Evolutionary conservation across 495 filamentous ascomycete species (phyloP).

Genomic region (Trichoderma erinaceum): DNA sequence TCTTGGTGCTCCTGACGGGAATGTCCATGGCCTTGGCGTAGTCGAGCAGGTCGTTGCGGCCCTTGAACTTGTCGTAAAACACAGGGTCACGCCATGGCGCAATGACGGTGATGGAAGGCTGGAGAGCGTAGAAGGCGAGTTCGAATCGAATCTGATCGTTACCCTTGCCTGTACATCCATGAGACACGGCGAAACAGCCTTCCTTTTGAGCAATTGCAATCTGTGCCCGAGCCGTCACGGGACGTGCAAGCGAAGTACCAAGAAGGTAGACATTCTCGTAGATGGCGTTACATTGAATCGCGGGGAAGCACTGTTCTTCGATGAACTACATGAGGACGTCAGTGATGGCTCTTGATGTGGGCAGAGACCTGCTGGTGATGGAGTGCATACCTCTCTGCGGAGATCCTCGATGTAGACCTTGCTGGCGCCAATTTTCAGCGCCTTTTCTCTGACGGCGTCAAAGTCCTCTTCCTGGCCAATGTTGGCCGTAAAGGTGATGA

Average conservation of each 20-base stretch:
- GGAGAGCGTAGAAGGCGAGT: constrained; percentile 45
- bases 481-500: constrained; percentile 47
- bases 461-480: constrained; percentile 46
- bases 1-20: constrained; percentile 75
- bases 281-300: constrained; percentile 80
- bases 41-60: constrained; percentile 82
- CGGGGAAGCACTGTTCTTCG: constrained; percentile 80
- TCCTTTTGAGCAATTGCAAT: constrained; percentile 60
- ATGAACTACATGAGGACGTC: constrained; percentile 48
- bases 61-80: constrained; percentile 77
- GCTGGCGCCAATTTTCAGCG: constrained; percentile 61
- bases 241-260: constrained; percentile 75
- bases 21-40: constrained; percentile 74
- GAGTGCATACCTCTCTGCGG: constrained; percentile 44
- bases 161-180: constrained; percentile 47
- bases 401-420: constrained; percentile 61
- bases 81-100: constrained; percentile 82
- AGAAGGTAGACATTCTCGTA: constrained; percentile 79
- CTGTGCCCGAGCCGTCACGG: constrained; percentile 81
- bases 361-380: not conserved
- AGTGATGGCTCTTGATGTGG: not conserved
- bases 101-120: constrained; percentile 78
- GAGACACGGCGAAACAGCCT: constrained; percentile 53
- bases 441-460: constrained; percentile 54
- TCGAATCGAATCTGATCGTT: constrained; percentile 15